phyloP scores from a whole-genome alignment of 2,329 filamentous ascomycete species.

The Nigrospora osmanthi region DNA sequence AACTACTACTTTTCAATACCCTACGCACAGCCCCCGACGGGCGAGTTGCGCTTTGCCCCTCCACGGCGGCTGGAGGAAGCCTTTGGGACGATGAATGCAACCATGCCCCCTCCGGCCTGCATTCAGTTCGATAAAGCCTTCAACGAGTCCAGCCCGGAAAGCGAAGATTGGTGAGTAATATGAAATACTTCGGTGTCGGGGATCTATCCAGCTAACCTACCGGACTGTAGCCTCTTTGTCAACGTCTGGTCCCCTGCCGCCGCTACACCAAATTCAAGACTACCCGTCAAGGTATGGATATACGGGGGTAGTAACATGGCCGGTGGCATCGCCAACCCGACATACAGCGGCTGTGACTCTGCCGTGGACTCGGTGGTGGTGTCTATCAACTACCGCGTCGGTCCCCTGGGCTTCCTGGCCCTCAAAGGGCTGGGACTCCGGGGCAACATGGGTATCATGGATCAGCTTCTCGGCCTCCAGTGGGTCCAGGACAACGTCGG shows the following conservation, averaged over 20 bases:
- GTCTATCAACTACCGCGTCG: conserved; percentile 31
- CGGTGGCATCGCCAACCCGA: conserved; percentile 13
- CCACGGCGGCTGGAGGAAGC: conserved; percentile 6
- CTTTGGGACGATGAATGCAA: conserved; percentile 8
- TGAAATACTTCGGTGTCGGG: neutral
- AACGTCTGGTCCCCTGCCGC: conserved; percentile 10
- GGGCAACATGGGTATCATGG: conserved; percentile 41
- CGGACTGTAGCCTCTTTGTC: conserved; percentile 9
- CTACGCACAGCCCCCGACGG: conserved; percentile 11
- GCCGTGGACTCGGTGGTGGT: conserved; percentile 17
- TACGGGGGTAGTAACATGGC: conserved; percentile 14
- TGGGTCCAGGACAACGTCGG: conserved; percentile 41
- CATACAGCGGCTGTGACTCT: conserved; percentile 14
- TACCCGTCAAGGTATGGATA: conserved; percentile 17
- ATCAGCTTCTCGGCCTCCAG: conserved; percentile 37
- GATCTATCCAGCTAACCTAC: neutral
- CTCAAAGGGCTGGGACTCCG: conserved; percentile 28
- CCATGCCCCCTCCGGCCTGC: conserved; percentile 6
- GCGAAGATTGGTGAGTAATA: conserved; percentile 10
- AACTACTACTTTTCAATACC: conserved; percentile 13
- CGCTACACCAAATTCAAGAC: conserved; percentile 9
- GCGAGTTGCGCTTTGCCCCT: conserved; percentile 9
- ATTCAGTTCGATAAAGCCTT: conserved; percentile 9
- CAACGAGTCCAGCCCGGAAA: conserved; percentile 5
- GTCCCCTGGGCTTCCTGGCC: conserved; percentile 39